Conservation (phyloP, 2,329 filamentous ascomycete species). For the Ophiostoma angusticollis region DNA sequence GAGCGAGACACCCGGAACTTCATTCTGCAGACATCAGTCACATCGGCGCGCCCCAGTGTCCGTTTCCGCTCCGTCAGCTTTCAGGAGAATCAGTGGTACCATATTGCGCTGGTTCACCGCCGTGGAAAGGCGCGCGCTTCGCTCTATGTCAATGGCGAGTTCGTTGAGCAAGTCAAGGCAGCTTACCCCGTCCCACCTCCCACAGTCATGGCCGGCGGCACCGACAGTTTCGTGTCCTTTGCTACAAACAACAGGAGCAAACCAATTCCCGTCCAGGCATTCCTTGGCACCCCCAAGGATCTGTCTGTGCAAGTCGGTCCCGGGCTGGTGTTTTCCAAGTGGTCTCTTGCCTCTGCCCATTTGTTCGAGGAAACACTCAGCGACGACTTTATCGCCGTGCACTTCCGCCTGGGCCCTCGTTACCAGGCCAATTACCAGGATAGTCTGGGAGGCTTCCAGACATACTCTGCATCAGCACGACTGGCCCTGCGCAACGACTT, state of each 20-base stretch:
- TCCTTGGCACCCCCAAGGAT: conserved; percentile 83
- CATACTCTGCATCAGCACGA: conserved; percentile 83
- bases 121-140: conserved; percentile 69
- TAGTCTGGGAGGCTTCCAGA: conserved; percentile 88
- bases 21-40: conserved; percentile 91
- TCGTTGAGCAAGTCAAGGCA: conserved; percentile 81
- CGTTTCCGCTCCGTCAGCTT: conserved; percentile 81
- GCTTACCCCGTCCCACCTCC: conserved; percentile 72
- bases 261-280: conserved; percentile 69
- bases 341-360: conserved; percentile 83
- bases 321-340: conserved; percentile 62
- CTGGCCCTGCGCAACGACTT: conserved; percentile 86
- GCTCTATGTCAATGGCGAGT: conserved; percentile 85
- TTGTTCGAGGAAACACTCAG: conserved; percentile 78
- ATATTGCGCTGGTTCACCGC: conserved; percentile 78
- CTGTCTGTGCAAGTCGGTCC: conserved; percentile 64
- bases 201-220: conserved; percentile 41
- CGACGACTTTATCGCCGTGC: conserved; percentile 83
- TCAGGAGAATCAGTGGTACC: conserved; percentile 72
- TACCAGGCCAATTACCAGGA: conserved; percentile 97
- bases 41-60: conserved; percentile 73
- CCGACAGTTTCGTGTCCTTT: conserved; percentile 59
- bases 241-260: conserved; percentile 38
- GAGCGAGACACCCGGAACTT: conserved; percentile 90
- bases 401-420: conserved; percentile 75